A percentile compares a stretch with the other conserved stretches of the same genome.
phyloP scores from a whole-genome alignment of 495 filamentous ascomycete genomes.

The Entonaema liquescens region DNA sequence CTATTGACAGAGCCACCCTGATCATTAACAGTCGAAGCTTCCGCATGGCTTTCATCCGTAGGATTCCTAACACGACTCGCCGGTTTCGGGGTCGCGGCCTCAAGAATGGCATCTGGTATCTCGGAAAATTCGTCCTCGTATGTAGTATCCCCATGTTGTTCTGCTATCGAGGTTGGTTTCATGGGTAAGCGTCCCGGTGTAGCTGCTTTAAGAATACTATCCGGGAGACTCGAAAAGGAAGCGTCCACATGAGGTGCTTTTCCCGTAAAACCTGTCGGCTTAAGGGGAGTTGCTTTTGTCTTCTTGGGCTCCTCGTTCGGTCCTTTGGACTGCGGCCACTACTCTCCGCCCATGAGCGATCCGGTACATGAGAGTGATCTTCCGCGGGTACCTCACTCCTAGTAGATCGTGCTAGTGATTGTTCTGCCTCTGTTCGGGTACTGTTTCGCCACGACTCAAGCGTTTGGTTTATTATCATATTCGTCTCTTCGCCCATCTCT shows the following conservation, averaged over 20 bases:
- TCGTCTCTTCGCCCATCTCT: conserved; percentile 56
- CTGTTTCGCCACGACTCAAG: conserved; percentile 54
- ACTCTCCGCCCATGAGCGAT: conserved; percentile 20
- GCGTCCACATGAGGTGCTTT: conserved; percentile 40
- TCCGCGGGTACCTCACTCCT: conserved; percentile 8
- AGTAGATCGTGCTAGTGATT: conserved; percentile 1
- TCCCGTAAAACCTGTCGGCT: conserved; percentile 40
- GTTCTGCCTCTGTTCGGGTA: conserved; percentile 28
- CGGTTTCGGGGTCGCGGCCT: conserved; percentile 57
- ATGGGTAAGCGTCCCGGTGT: conserved; percentile 41
- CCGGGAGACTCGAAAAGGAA: conserved; percentile 45
- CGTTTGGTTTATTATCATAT: conserved; percentile 54
- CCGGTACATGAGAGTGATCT: conserved; percentile 13
- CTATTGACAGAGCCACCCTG: conserved; percentile 22
- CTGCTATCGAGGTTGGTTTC: conserved; percentile 26
- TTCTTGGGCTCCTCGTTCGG: conserved; percentile 35
- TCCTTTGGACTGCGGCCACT: conserved; percentile 19
- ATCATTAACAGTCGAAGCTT: conserved; percentile 3
- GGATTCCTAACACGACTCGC: conserved; percentile 12
- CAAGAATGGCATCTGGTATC: conserved; percentile 57
- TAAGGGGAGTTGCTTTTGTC: conserved; percentile 26
- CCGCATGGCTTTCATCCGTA: conserved; percentile 6
- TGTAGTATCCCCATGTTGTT: conserved; percentile 36
- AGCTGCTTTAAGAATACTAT: conserved; percentile 42
- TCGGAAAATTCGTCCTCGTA: conserved; percentile 64